Base-by-base conservation (phyloP, 441 rosid genomes). In the Cnidoscolus chayamansa region DNA sequence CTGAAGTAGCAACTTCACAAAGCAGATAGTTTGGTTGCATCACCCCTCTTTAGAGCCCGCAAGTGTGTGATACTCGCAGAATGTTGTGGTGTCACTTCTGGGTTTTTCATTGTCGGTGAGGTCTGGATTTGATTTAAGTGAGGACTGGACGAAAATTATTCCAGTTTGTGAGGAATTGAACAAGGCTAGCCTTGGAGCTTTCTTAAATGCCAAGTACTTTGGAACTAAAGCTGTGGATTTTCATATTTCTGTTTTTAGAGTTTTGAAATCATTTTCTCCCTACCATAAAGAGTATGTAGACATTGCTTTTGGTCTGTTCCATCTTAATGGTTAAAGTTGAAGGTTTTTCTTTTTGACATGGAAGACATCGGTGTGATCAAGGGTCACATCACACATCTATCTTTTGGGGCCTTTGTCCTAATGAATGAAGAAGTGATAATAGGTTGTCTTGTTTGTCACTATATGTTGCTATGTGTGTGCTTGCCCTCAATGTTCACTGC, bases 91-190 rank as follows among this genome's bases (percentile, higher is more conserved):
- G 70, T 50, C 54, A 45, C 48, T 65, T 32, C 56, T 65, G 69
- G 43, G 19, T 67, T 2, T 57, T 67, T 30, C 7, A 11, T n/a
- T 51, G 2, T 8, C 25, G 25, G 25, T 25, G 4, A 51, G 49
- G 3, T 37, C 53, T 67, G 30, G 60, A 66, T 67, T 30, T 53
- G 60, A 32, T 67, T 53, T 31, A 51, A n/a, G 8, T 62, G 49
- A 35, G 25, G 25, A 37, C 6, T 3, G 30, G 15, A 32, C 59
- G 11, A 2, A 13, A 16, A 32, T 10, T 3, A 31, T 54, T 20
- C 48, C 20, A 40, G 19, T 2, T 62, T 1, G 15, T 40, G 30
- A 15, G 65, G 47, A 45, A 40, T 62, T 37, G 17, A 37, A 35
- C 65, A 35, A 62, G 49, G 57, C 69, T 25, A 25, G 6, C 4